Conservation (phyloP, 2,329 filamentous ascomycete species). For the Tothia fuscella region DNA sequence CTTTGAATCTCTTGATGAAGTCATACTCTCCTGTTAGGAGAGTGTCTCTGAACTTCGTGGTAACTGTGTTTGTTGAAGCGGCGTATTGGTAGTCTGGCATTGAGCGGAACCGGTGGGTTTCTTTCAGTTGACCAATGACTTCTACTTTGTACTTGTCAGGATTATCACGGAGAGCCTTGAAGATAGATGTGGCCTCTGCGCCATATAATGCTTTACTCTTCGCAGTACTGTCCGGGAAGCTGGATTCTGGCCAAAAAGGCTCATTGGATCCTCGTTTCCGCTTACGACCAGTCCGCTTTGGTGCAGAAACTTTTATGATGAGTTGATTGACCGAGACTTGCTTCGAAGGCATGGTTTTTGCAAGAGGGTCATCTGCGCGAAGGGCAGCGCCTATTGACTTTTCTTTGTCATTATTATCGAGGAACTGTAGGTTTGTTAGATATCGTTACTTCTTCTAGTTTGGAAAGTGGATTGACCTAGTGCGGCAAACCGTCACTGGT, state of each 20-base stretch:
- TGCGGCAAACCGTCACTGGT: too few relatives aligned
- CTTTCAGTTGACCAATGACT: conserved; percentile 58
- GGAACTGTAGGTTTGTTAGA: conserved; percentile 25
- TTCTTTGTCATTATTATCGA: conserved; percentile 33
- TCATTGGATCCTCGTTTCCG: conserved; percentile 66
- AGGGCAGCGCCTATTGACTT: conserved; percentile 57
- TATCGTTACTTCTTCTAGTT: conserved; percentile 11
- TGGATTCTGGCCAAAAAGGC: conserved; percentile 36
- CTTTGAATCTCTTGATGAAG: conserved; percentile 7
- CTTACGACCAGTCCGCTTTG: conserved; percentile 75
- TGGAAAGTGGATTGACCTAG: too few relatives aligned
- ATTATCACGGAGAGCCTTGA: conserved; percentile 60
- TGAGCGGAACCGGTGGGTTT: conserved; percentile 79
- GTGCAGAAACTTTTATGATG: conserved; percentile 74
- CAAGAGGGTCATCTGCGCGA: conserved; percentile 65
- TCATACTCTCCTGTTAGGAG: not conserved
- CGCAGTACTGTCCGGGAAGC: conserved; percentile 3
- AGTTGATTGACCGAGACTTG: conserved; percentile 70
- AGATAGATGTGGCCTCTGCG: conserved; percentile 28
- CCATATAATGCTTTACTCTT: too few relatives aligned
- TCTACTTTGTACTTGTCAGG: conserved; percentile 53
- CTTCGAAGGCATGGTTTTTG: conserved; percentile 66
- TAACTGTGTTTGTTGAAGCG: conserved; percentile 54
- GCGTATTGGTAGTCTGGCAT: conserved; percentile 72
- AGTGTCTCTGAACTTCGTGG: conserved; percentile 54